phyloP scores from a whole-genome alignment of 805 yeast genomes.

The Blastobotrys parvus region DNA sequence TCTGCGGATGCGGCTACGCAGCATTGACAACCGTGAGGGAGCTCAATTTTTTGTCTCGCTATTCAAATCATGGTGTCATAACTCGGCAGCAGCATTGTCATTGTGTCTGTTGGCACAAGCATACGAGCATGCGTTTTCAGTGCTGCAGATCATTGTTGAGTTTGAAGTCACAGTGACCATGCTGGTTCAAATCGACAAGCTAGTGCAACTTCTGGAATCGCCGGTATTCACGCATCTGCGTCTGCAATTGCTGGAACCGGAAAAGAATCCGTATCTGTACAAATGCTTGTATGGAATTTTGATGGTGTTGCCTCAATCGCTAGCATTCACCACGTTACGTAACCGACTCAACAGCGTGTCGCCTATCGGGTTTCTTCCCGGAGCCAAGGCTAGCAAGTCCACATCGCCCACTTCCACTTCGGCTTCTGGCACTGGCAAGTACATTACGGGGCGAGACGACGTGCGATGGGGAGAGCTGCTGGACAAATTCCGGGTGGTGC shows the following conservation, averaged over 20 bases:
- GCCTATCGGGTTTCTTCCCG: slow-evolving; percentile 28
- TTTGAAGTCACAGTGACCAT: slow-evolving; percentile 72
- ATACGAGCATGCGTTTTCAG: slow-evolving; percentile 79
- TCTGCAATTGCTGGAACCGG: slow-evolving; percentile 83
- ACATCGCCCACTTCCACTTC: slow-evolving; percentile 9
- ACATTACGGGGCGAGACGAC: slow-evolving; percentile 15
- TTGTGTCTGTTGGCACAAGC: slow-evolving; percentile 80
- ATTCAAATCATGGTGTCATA: slow-evolving; percentile 87
- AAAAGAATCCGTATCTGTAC: slow-evolving; percentile 67
- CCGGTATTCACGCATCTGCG: slow-evolving; percentile 86
- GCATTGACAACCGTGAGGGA: slow-evolving; percentile 54
- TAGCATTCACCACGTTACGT: slow-evolving; percentile 75
- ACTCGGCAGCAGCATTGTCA: slow-evolving; percentile 80
- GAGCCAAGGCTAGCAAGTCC: slow-evolving; percentile 1
- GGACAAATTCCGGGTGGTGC: slow-evolving; percentile 42
- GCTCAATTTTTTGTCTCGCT: slow-evolving; percentile 63
- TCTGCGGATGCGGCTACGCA: slow-evolving; percentile 60
- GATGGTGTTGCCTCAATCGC: slow-evolving; percentile 90
- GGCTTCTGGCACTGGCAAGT: not conserved
- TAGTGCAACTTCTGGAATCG: slow-evolving; percentile 84
- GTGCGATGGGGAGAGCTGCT: slow-evolving; percentile 37
- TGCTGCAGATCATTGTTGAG: slow-evolving; percentile 71
- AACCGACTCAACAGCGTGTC: slow-evolving; percentile 60
- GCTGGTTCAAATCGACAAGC: slow-evolving; percentile 77
- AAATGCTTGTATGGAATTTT: slow-evolving; percentile 85